phyloP scores from a whole-genome alignment of 306 rosid genomes.

The Corylus heterophylla region DNA sequence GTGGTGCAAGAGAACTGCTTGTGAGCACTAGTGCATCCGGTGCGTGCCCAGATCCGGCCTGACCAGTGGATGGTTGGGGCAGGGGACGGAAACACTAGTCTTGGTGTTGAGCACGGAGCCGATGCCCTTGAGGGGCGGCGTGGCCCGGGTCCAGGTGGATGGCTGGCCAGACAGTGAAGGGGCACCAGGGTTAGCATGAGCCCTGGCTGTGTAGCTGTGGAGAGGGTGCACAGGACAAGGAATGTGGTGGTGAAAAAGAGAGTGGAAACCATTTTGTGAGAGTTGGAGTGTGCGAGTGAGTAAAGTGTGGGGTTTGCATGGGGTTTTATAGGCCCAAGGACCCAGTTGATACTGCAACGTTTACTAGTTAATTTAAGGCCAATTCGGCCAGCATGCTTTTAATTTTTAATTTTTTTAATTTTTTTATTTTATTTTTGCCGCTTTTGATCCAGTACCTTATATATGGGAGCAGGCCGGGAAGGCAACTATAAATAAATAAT shows the following conservation, averaged over 20 bases:
- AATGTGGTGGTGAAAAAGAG: slow-evolving; percentile 1
- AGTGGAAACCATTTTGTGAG: slow-evolving; percentile 5
- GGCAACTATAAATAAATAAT: no score
- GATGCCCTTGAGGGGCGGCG: slow-evolving; percentile 63
- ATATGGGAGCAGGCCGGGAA: no score
- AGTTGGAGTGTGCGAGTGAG: neutral
- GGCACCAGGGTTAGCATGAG: slow-evolving; percentile 69
- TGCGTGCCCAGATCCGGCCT: slow-evolving; percentile 96
- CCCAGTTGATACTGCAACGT: no score
- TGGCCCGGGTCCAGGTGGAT: slow-evolving; percentile 80
- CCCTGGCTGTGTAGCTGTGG: slow-evolving; percentile 15
- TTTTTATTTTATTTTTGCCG: no score
- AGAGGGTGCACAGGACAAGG: slow-evolving; percentile 7
- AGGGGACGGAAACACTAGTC: slow-evolving; percentile 72
- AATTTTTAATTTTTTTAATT: no score
- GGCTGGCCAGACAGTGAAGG: slow-evolving; percentile 88
- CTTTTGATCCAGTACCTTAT: no score
- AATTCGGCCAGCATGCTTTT: no score
- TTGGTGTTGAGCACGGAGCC: slow-evolving; percentile 61
- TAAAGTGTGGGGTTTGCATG: neutral
- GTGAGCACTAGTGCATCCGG: slow-evolving; percentile 49
- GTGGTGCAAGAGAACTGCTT: slow-evolving; percentile 55
- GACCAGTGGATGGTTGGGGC: slow-evolving; percentile 79
- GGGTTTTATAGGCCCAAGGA: slow-evolving; percentile 28
- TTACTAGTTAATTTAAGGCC: no score